phyloP scores from a whole-genome alignment of 140 eudicot genomes.

The Ambrosia hybrid region DNA sequence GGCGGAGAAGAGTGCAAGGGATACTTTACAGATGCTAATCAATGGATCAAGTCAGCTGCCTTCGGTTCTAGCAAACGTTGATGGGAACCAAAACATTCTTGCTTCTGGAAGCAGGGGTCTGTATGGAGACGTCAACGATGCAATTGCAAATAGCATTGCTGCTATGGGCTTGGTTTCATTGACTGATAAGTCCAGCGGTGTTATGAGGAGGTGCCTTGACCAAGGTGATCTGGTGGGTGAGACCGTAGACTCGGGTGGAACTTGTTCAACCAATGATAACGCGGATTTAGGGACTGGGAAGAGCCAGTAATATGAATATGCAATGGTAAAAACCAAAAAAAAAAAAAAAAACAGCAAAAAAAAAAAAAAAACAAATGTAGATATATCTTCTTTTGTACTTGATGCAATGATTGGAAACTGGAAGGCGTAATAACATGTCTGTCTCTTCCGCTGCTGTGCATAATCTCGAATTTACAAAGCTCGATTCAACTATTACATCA shows the following conservation, averaged over 20 bases:
- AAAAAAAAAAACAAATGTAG: neutral
- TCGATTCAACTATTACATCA: too few relatives aligned
- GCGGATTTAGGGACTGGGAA: constrained; percentile 14
- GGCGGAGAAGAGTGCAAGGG: constrained; percentile 57
- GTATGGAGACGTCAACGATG: constrained; percentile 31
- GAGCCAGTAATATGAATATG: constrained; percentile 9
- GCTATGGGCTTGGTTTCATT: constrained; percentile 54
- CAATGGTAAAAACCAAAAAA: neutral
- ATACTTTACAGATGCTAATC: constrained; percentile 40
- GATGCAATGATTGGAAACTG: neutral
- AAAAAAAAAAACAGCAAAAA: too few relatives aligned
- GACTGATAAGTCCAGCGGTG: constrained; percentile 18
- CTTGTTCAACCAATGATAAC: constrained; percentile 25
- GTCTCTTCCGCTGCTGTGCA: too few relatives aligned
- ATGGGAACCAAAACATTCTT: constrained; percentile 11
- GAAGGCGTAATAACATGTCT: too few relatives aligned
- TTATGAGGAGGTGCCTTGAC: constrained; percentile 28
- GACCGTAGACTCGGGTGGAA: constrained; percentile 26
- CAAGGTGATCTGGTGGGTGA: constrained; percentile 30
- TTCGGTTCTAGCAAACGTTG: constrained; percentile 47
- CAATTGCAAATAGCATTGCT: constrained; percentile 45
- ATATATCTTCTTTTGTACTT: neutral
- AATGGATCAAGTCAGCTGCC: constrained; percentile 53
- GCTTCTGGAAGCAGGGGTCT: neutral
- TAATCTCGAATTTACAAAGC: too few relatives aligned